phyloP scores from a whole-genome alignment of 1,284 basidiomycete species.

The Cutaneotrichosporon sp. region DNA sequence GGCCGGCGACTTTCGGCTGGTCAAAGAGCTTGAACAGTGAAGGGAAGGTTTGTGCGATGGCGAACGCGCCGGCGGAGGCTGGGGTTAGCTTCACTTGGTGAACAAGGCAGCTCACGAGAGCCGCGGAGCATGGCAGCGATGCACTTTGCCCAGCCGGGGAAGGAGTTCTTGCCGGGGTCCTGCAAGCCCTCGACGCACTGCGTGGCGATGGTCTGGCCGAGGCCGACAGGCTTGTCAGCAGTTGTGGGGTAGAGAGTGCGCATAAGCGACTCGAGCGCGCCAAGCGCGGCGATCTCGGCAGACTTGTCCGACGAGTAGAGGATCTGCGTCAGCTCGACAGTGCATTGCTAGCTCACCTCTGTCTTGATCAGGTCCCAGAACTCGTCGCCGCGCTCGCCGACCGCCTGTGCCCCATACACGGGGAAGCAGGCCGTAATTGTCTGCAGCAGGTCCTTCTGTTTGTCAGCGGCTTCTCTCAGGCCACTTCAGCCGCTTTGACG shows the following conservation, averaged over 20 bases:
- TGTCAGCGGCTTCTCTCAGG: conserved; percentile 1
- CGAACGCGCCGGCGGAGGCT: conserved; percentile 72
- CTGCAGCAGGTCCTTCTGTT: conserved; percentile 75
- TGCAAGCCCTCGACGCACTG: conserved; percentile 75
- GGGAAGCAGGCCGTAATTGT: conserved; percentile 74
- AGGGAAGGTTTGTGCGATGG: conserved; percentile 66
- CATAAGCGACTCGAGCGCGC: conserved; percentile 68
- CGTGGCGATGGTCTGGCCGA: conserved; percentile 71
- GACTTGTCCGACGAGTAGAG: conserved; percentile 79
- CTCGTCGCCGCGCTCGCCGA: conserved; percentile 65
- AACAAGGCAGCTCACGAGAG: conserved; percentile 61
- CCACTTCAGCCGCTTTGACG: background rate
- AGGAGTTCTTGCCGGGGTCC: conserved; percentile 88
- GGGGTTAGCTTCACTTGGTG: background rate
- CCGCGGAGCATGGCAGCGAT: conserved; percentile 71
- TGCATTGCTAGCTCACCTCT: conserved; percentile 60
- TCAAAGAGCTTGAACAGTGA: conserved; percentile 74
- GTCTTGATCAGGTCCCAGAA: conserved; percentile 85
- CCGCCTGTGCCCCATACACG: conserved; percentile 69
- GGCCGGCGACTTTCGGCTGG: conserved; percentile 70
- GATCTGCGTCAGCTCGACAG: conserved; percentile 59
- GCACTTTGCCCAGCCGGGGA: conserved; percentile 76
- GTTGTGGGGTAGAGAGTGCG: conserved; percentile 64
- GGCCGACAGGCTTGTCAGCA: conserved; percentile 54
- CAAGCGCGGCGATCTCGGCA: conserved; percentile 71